phyloP scores from a whole-genome alignment of 1,139 yeast species.

The Arxiozyma slooffiae region DNA sequence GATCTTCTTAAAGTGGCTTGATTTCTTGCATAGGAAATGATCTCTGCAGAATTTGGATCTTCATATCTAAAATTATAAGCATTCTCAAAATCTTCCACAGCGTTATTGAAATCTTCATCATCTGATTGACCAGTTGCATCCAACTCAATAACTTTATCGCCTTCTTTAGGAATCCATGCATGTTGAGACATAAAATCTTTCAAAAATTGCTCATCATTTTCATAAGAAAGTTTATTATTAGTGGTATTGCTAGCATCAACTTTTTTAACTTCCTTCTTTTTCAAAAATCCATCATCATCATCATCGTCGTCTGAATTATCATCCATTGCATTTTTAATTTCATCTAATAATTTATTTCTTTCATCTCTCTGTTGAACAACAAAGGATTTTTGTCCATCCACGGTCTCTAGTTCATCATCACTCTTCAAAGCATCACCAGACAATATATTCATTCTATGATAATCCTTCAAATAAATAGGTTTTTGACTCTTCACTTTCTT shows the following conservation, averaged over 20 bases:
- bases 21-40: slow-evolving; percentile 91
- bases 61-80: slow-evolving; percentile 94
- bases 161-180: slow-evolving; percentile 77
- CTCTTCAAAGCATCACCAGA: slow-evolving; percentile 48
- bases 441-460: slow-evolving; percentile 73
- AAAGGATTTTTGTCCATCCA: slow-evolving; percentile 57
- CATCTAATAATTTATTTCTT: slow-evolving; percentile 57
- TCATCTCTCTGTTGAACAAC: slow-evolving; percentile 70
- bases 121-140: slow-evolving; percentile 37
- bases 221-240: slow-evolving; percentile 50
- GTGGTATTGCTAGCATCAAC: slow-evolving; percentile 26
- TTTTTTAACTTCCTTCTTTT: slow-evolving; percentile 40
- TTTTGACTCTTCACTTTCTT: slow-evolving; percentile 40
- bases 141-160: slow-evolving; percentile 45
- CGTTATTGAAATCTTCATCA: slow-evolving; percentile 84
- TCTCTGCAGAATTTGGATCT: slow-evolving; percentile 83
- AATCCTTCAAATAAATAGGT: slow-evolving; percentile 84
- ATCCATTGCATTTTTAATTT: slow-evolving; percentile 61
- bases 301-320: slow-evolving; percentile 32
- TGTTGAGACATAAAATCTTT: slow-evolving; percentile 61
- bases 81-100: slow-evolving; percentile 81
- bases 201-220: slow-evolving; percentile 54
- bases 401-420: slow-evolving; percentile 40
- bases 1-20: slow-evolving; percentile 87
- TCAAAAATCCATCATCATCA: slow-evolving; percentile 48